Percentiles rank a stretch among this genome's conserved stretches.
Evolutionary conservation across 768 basidiomycete species (phyloP).

Genomic region (Crucibulum laeve): DNA sequence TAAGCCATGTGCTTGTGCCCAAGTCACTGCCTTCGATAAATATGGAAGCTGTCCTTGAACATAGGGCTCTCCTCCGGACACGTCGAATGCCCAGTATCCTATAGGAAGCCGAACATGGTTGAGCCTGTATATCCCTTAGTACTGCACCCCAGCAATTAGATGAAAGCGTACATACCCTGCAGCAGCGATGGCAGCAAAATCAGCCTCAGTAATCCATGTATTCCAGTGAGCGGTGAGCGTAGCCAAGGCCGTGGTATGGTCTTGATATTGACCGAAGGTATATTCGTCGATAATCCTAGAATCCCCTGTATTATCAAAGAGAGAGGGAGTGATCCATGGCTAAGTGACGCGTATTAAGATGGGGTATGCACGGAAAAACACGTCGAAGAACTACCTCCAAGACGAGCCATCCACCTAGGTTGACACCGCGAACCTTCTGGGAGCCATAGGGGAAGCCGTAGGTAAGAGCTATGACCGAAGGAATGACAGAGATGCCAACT

Average conservation of each 20-base stretch:
- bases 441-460: slow-evolving; percentile 72
- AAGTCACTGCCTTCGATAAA: slow-evolving; percentile 58
- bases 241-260: slow-evolving; percentile 40
- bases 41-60: slow-evolving; percentile 75
- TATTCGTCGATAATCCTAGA: slow-evolving; percentile 67
- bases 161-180: slow-evolving; percentile 51
- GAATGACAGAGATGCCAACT: slow-evolving; percentile 13
- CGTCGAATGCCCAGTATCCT: slow-evolving; percentile 89
- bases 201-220: slow-evolving; percentile 79
- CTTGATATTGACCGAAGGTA: slow-evolving; percentile 68
- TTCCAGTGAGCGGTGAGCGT: slow-evolving; percentile 68
- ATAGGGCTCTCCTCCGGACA: slow-evolving; percentile 72
- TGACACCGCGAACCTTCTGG: slow-evolving; percentile 76
- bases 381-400: slow-evolving; percentile 29
- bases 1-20: slow-evolving; percentile 67
- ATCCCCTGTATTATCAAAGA: slow-evolving; percentile 67
- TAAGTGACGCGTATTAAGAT: slow-evolving; percentile 13
- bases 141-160: background rate
- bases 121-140: slow-evolving; percentile 37
- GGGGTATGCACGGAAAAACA: slow-evolving; percentile 6
- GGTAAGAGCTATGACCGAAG: slow-evolving; percentile 19
- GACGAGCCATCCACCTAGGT: slow-evolving; percentile 62
- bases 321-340: slow-evolving; percentile 78
- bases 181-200: slow-evolving; percentile 70
- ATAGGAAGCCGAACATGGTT: slow-evolving; percentile 85